Percentiles rank a stretch among this genome's conserved stretches.
phyloP scores from a whole-genome alignment of 2,329 filamentous ascomycete genomes.

The Zalaria obscura region DNA sequence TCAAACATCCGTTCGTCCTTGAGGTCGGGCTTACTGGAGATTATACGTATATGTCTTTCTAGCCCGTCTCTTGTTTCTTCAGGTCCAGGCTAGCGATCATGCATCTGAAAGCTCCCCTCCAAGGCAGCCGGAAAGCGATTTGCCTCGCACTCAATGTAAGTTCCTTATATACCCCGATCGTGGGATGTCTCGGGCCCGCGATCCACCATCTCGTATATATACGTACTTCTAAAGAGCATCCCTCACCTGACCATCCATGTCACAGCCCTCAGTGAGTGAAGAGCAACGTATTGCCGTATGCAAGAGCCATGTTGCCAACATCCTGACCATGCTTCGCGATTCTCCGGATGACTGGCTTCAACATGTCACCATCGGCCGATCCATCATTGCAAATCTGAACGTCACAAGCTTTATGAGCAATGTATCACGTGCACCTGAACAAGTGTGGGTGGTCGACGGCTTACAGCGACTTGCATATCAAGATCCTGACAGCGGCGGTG shows the following conservation, averaged over 20 bases:
- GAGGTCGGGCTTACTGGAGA: no score
- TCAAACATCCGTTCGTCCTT: no score
- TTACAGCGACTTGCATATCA: constrained; percentile 37
- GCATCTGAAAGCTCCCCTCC: no score
- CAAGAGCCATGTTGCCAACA: constrained; percentile 17
- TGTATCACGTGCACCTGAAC: constrained; percentile 20
- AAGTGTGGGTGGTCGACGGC: constrained; percentile 26
- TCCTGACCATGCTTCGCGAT: constrained; percentile 18
- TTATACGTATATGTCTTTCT: no score
- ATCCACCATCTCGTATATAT: no score
- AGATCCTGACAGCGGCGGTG: constrained; percentile 31
- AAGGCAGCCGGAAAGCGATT: no score
- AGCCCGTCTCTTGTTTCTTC: no score
- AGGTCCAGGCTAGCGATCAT: no score
- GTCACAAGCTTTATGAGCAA: constrained; percentile 23
- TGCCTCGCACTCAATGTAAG: no score
- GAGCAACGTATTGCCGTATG: constrained; percentile 15
- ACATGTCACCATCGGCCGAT: constrained; percentile 19
- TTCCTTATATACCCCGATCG: no score
- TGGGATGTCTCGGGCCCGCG: no score
- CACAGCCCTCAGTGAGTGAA: constrained; percentile 9
- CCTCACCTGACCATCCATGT: neutral
- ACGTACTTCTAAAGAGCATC: no score
- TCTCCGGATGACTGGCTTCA: constrained; percentile 14
- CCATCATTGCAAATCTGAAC: constrained; percentile 25